Percentiles rank a stretch among this genome's conserved stretches.
Evolutionary conservation across 257 asterid genomes (phyloP).

Genomic region (Petunia axillaris): DNA sequence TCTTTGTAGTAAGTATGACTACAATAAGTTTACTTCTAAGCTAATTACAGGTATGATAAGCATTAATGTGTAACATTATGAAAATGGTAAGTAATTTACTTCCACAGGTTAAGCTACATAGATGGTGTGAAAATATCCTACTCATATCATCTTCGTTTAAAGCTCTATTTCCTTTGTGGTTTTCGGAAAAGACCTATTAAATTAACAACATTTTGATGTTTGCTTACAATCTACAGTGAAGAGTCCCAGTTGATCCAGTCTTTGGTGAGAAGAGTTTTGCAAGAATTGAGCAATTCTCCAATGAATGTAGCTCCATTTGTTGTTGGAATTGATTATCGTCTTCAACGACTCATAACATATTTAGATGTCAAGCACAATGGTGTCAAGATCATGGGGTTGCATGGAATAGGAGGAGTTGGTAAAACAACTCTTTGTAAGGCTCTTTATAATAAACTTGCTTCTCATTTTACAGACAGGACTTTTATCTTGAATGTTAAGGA

Average conservation of each 20-base stretch:
- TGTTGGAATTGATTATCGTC: constrained; percentile 36
- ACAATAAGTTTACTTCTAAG: too few relatives aligned
- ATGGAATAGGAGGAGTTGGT: constrained; percentile 43
- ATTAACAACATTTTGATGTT: constrained; percentile 11
- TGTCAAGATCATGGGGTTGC: constrained; percentile 31
- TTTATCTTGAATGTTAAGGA: constrained; percentile 40
- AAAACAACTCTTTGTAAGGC: constrained; percentile 43
- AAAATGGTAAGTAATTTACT: too few relatives aligned
- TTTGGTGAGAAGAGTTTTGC: constrained; percentile 32
- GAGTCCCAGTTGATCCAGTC: constrained; percentile 29
- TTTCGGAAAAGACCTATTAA: neutral
- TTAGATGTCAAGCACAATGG: constrained; percentile 31
- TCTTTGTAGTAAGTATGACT: too few relatives aligned
- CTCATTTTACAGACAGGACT: constrained; percentile 31
- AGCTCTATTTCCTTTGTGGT: too few relatives aligned
- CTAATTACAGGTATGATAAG: too few relatives aligned
- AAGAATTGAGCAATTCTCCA: constrained; percentile 39
- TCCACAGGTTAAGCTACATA: too few relatives aligned
- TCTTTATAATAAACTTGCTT: constrained; percentile 41
- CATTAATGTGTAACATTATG: too few relatives aligned
- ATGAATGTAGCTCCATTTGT: constrained; percentile 36
- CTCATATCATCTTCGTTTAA: too few relatives aligned
- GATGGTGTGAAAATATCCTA: too few relatives aligned
- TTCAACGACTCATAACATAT: constrained; percentile 17
- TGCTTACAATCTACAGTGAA: constrained; percentile 27